These are phyloP conservation scores for Lodderomyces theae DNA, from an alignment of 1,139 yeast genomes.

Conservation along the genomic window DNA sequence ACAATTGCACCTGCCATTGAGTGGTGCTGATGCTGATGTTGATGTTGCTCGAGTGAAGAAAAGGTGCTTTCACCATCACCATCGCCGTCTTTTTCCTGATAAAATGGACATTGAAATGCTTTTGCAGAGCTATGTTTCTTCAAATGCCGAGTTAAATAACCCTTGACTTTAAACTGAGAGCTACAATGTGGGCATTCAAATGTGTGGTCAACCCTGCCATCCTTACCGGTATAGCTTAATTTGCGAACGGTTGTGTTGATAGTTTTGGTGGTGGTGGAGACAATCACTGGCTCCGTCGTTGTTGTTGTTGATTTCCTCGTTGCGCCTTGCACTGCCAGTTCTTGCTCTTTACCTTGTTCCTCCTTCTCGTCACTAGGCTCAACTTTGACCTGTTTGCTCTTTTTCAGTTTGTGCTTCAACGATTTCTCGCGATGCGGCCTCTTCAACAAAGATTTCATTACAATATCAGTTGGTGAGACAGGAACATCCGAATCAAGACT, in stretches of 20 bases:
- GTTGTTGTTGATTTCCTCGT: not conserved
- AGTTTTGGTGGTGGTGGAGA: conserved; percentile 14
- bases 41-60: not conserved
- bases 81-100: conserved; percentile 35
- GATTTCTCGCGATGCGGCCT: conserved; percentile 1
- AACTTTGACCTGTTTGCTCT: not conserved
- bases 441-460: not conserved
- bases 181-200: conserved; percentile 42
- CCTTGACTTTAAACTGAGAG: conserved; percentile 52
- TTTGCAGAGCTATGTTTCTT: conserved; percentile 50
- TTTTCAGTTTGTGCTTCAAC: conserved; percentile 5
- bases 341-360: conserved; percentile 2
- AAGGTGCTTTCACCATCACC: conserved; percentile 20
- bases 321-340: conserved; percentile 7
- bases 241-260: conserved; percentile 16
- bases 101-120: conserved; percentile 57
- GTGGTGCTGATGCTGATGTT: not conserved
- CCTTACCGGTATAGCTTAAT: conserved; percentile 13
- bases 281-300: not conserved
- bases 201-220: conserved; percentile 12
- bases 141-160: conserved; percentile 55
- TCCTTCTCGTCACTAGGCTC: conserved; percentile 2
- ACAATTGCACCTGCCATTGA: no score
- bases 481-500: conserved; percentile 5
- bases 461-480: conserved; percentile 4